These are phyloP conservation scores for Collariella sp. DNA, from an alignment of 495 filamentous ascomycete genomes.

Conservation along the genomic window DNA sequence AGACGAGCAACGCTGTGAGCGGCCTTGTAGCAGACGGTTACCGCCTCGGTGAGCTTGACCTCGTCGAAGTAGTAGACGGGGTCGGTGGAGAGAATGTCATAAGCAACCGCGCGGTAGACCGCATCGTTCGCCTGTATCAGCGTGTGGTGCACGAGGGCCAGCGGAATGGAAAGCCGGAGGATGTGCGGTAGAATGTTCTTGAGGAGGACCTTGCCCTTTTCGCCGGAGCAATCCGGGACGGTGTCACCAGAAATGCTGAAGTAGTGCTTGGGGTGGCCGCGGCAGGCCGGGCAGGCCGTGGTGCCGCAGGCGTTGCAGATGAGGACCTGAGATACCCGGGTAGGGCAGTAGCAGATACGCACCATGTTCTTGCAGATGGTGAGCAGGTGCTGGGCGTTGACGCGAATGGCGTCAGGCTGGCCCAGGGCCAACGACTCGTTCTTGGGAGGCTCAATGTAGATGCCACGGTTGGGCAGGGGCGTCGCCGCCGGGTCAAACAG, in stretches of 20 bases:
- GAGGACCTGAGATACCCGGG: background rate
- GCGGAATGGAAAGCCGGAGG: background rate
- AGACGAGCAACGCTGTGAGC: slow-evolving; percentile 26
- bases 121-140: background rate
- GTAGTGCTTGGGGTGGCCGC: slow-evolving; percentile 29
- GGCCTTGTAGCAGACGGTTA: slow-evolving; percentile 27
- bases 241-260: background rate
- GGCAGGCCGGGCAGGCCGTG: slow-evolving; percentile 20
- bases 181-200: background rate
- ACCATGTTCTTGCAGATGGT: slow-evolving; percentile 9
- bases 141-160: background rate
- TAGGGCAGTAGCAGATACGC: slow-evolving; percentile 28
- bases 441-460: background rate
- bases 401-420: background rate
- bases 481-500: background rate
- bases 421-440: background rate
- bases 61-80: slow-evolving; percentile 24
- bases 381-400: background rate
- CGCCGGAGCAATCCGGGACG: background rate
- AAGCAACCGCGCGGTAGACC: slow-evolving; percentile 1
- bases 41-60: slow-evolving; percentile 28
- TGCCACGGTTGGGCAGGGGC: background rate
- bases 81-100: background rate
- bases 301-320: slow-evolving; percentile 13
- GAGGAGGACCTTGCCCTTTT: slow-evolving; percentile 3